Conservation (phyloP, 495 filamentous ascomycete species). For the Xylaria intraflava region DNA sequence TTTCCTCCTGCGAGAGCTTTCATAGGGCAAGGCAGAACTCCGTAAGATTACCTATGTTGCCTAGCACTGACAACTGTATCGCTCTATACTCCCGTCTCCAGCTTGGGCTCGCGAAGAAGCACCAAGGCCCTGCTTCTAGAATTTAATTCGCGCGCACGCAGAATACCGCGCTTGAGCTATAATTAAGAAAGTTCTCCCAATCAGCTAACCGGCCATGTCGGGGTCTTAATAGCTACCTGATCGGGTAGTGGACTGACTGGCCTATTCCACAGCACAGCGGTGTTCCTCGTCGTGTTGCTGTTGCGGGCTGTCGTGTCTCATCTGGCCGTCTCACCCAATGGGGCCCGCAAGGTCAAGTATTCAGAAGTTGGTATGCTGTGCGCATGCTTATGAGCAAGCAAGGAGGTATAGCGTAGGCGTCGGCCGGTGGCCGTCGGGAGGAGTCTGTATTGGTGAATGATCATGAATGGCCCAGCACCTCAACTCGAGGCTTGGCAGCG, state of each 20-base stretch:
- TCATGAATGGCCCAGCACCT: neutral
- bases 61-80: too few species aligned
- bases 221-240: neutral
- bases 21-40: too few species aligned
- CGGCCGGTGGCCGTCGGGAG: neutral
- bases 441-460: neutral
- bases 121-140: too few species aligned
- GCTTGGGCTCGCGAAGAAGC: too few species aligned
- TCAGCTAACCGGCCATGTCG: neutral
- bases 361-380: neutral
- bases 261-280: neutral
- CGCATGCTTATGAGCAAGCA: neutral
- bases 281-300: neutral
- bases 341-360: neutral
- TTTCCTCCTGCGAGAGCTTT: too few species aligned
- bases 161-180: too few species aligned
- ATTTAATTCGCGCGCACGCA: too few species aligned
- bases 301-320: neutral
- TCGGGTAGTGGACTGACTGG: neutral
- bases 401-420: neutral
- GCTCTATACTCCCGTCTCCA: too few species aligned
- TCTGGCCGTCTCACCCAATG: neutral
- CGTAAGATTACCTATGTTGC: too few species aligned
- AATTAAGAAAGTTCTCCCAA: neutral
- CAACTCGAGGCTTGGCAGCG: slow-evolving; percentile 2